These are phyloP conservation scores for Alternaria tenuissima DNA, from an alignment of 2,329 filamentous ascomycete species.

Conservation along the genomic window DNA sequence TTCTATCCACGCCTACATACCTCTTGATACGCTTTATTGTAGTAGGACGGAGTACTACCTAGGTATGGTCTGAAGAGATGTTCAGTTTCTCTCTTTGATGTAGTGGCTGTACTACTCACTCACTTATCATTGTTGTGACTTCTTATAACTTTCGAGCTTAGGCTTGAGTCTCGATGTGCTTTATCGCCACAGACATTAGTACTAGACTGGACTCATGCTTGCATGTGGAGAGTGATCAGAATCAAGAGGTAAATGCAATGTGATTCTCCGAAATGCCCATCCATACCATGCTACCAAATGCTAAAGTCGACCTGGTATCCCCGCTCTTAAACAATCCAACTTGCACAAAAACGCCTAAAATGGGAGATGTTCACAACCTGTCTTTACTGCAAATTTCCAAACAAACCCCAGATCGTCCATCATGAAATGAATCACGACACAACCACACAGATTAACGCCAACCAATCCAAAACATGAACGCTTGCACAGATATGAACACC, in stretches of 20 bases:
- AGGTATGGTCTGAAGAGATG: too few relatives aligned
- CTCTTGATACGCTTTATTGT: too few relatives aligned
- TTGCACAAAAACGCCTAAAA: not conserved
- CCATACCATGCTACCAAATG: conserved; percentile 5
- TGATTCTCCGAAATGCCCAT: conserved; percentile 2
- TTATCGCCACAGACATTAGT: not conserved
- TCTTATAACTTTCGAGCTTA: not conserved
- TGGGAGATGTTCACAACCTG: not conserved
- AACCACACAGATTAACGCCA: not conserved
- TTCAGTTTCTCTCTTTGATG: too few relatives aligned
- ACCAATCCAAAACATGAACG: not conserved
- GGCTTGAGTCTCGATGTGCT: not conserved
- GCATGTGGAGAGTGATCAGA: not conserved
- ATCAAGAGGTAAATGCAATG: not conserved
- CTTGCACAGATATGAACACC: not conserved
- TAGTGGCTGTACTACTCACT: too few relatives aligned
- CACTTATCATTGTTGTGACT: not conserved
- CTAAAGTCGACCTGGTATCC: conserved; percentile 4
- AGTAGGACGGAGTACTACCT: too few relatives aligned
- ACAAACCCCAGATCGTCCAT: not conserved
- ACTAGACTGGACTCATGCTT: not conserved
- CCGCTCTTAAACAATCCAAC: not conserved
- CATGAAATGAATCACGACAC: conserved; percentile 1
- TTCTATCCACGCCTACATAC: too few relatives aligned
- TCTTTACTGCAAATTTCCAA: not conserved